A percentile compares a stretch with the other conserved stretches of the same genome.
Evolutionary conservation across 768 basidiomycete genomes (phyloP).

Genomic region (Amanita thiersii): DNA sequence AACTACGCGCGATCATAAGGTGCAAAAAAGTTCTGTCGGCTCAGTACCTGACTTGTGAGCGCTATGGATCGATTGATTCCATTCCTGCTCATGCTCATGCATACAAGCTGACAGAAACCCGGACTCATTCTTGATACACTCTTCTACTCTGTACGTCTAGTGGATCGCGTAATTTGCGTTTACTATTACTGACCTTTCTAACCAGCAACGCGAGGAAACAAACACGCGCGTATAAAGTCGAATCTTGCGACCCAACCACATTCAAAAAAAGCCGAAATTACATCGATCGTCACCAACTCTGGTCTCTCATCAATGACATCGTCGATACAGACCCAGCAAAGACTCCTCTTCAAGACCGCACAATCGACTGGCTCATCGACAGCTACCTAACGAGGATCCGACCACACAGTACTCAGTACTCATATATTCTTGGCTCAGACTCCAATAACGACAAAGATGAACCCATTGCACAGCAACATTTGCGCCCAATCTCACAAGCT

Average conservation of each 20-base stretch:
- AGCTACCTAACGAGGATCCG: conserved; percentile 26
- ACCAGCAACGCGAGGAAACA: conserved; percentile 11
- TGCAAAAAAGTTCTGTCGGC: conserved; percentile 32
- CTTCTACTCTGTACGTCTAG: conserved; percentile 7
- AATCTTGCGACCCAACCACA: conserved; percentile 36
- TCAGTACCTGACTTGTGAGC: conserved; percentile 24
- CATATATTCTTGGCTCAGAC: conserved; percentile 21
- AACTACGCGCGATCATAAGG: conserved; percentile 32
- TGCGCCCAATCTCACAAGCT: conserved; percentile 39
- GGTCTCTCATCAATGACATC: conserved; percentile 40
- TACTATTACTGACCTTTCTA: neutral
- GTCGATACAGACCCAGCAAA: conserved; percentile 21
- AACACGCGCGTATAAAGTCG: conserved; percentile 34
- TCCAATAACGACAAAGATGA: conserved; percentile 22
- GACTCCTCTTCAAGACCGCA: conserved; percentile 27
- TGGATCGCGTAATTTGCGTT: neutral
- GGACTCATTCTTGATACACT: conserved; percentile 14
- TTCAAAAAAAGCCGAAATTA: conserved; percentile 38
- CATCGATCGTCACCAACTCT: conserved; percentile 41
- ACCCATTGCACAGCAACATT: conserved; percentile 19
- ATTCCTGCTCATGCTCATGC: neutral
- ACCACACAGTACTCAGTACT: conserved; percentile 18
- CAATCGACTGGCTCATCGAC: conserved; percentile 41
- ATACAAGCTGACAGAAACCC: conserved; percentile 14
- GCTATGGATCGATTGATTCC: neutral